Evolutionary conservation across 2,329 filamentous ascomycete species (phyloP), one percentile per base, ranked within the genome.

Genomic region (Shiraia sp.): DNA sequence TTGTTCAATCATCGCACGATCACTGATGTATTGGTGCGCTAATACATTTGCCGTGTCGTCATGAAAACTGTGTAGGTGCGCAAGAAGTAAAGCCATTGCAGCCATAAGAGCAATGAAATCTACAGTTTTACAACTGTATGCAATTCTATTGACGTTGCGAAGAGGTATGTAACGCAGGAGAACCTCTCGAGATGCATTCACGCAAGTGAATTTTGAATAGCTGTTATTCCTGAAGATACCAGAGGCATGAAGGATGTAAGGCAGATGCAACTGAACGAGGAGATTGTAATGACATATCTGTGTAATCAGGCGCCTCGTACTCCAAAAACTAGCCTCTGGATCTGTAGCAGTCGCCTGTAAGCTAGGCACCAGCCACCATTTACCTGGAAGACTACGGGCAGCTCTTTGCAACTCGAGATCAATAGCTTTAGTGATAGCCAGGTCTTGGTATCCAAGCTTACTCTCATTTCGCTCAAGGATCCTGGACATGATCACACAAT

Each of bases 31-130:
- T 25, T 50, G 42, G 27, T 61, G 55, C 2, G 47, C 41, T 4
- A 49, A 36, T 27, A 42, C 38, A 16, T 45, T 40, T n/a, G 35
- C 13, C 1, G 28, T 29, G 7, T 43, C 25, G 9, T 19, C 16
- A 10, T 16, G 16, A 22, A 48, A 46, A 12, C 44, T 40, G 17
- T 51, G 45, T n/a, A 58, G 42, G 17, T 57, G 56, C 3, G 50
- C 47, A 5, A 59, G 40, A 6, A 53, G 36, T 7, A 61, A 17
- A 7, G 54, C 49, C 34, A 55, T 53, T 0, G 40, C 32, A 2
- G 55, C 58, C 32, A 54, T 53, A 2, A 62, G 31, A 3, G 55
- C 51, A 6, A 55, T 36, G 40, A 57, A 59, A 25, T 61, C 53
- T 1, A 32, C 43, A 12, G 37, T 34, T 7, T 54, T 45, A 16